Conservation (phyloP, 2,329 filamentous ascomycete genomes). For the Cordyceps farinosa region DNA sequence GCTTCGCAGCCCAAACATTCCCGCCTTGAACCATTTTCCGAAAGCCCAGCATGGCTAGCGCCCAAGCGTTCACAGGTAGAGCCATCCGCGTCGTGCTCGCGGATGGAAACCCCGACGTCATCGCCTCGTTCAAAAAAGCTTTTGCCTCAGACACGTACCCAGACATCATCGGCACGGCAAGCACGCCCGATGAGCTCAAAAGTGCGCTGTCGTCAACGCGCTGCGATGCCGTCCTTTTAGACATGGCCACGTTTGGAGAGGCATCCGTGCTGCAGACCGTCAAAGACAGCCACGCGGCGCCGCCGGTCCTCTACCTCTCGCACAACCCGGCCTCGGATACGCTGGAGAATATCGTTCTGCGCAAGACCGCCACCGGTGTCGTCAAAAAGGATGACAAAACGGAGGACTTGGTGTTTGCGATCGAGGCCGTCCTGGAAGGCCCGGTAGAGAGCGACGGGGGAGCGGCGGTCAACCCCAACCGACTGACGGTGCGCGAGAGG, state of each 20-base stretch:
- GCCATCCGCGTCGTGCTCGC: slow-evolving; percentile 4
- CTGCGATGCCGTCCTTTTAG: slow-evolving; percentile 10
- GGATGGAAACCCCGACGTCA: neutral
- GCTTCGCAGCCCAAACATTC: too few relatives aligned
- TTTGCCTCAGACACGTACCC: slow-evolving; percentile 1
- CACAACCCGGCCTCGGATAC: slow-evolving; percentile 6
- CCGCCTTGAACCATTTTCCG: too few relatives aligned
- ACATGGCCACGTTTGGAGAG: neutral
- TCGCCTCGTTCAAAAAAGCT: neutral
- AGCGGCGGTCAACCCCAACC: neutral
- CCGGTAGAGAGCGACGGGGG: neutral
- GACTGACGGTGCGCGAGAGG: slow-evolving; percentile 1
- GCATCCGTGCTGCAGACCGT: slow-evolving; percentile 3
- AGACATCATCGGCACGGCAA: neutral
- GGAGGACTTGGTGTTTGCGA: neutral
- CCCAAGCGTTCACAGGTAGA: neutral
- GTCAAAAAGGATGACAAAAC: slow-evolving; percentile 5
- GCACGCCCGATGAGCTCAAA: neutral
- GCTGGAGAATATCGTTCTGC: slow-evolving; percentile 7
- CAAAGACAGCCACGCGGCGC: neutral
- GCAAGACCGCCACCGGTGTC: neutral
- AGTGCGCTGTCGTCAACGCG: neutral
- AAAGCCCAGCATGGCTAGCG: slow-evolving; percentile 36
- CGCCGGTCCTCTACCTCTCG: slow-evolving; percentile 4
- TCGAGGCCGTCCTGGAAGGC: slow-evolving; percentile 9